These are phyloP conservation scores for Picochlorum sp. DNA, from an alignment of 139 green algal species.

Conservation along the genomic window DNA sequence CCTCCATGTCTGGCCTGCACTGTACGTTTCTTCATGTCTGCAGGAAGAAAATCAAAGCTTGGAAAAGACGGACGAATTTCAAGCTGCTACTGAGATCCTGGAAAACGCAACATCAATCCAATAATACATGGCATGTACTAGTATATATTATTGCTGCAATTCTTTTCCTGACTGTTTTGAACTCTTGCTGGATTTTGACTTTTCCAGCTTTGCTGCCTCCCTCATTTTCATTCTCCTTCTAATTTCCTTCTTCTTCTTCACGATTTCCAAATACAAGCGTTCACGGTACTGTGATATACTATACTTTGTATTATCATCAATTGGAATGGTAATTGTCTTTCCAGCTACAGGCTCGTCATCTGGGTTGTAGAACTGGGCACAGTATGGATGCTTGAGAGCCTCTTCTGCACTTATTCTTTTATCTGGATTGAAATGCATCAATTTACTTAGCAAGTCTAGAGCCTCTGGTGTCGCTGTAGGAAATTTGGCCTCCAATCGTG, in stretches of 20 bases:
- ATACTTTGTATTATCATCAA: slow-evolving; percentile 88
- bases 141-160: too few species aligned
- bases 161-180: not conserved
- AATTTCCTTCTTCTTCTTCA: slow-evolving; percentile 79
- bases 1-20: too few species aligned
- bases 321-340: slow-evolving; percentile 74
- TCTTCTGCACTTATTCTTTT: slow-evolving; percentile 79
- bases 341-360: slow-evolving; percentile 68
- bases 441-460: slow-evolving; percentile 68
- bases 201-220: slow-evolving; percentile 26
- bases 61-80: not conserved
- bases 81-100: too few species aligned
- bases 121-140: too few species aligned
- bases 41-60: not conserved
- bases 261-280: slow-evolving; percentile 79
- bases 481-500: slow-evolving; percentile 61
- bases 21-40: too few species aligned
- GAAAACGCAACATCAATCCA: too few species aligned
- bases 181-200: not conserved
- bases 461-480: slow-evolving; percentile 66
- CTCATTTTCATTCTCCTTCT: slow-evolving; percentile 43
- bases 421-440: slow-evolving; percentile 74
- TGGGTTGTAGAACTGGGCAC: slow-evolving; percentile 87
- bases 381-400: slow-evolving; percentile 89
- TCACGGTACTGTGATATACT: slow-evolving; percentile 65